Evolutionary conservation across 805 yeast species (phyloP).

Genomic region (Monosporozyma siamensis): DNA sequence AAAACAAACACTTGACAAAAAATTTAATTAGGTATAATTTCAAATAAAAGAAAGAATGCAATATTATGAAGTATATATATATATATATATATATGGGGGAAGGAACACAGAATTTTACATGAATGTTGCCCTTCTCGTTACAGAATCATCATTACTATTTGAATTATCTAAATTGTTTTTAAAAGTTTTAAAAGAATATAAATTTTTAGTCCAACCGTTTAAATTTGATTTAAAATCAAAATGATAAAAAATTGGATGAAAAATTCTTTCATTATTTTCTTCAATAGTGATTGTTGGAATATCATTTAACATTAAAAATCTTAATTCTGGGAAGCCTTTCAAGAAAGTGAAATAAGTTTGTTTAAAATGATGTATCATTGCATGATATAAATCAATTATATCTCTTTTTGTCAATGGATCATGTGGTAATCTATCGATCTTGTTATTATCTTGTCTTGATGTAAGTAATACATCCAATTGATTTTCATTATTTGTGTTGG

Average conservation of each 20-base stretch:
- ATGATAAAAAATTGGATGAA: constrained; percentile 32
- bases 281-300: constrained; percentile 29
- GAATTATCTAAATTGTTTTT: constrained; percentile 5
- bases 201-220: constrained; percentile 22
- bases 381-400: constrained; percentile 30
- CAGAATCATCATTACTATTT: constrained; percentile 11
- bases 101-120: background rate
- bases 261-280: constrained; percentile 22
- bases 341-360: constrained; percentile 31
- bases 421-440: constrained; percentile 20
- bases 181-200: constrained; percentile 8
- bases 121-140: constrained; percentile 17
- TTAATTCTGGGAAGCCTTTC: constrained; percentile 26
- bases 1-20: too few species aligned
- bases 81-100: background rate
- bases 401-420: constrained; percentile 26
- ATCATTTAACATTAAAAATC: constrained; percentile 34
- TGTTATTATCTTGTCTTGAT: constrained; percentile 5
- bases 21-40: too few species aligned
- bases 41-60: too few species aligned
- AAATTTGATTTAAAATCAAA: constrained; percentile 28
- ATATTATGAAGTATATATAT: too few species aligned
- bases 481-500: constrained; percentile 2
- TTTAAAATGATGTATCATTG: constrained; percentile 32
- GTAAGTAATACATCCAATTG: constrained; percentile 2